Conservation (phyloP, 2,329 filamentous ascomycete species). For the Clarireedia paspali region DNA sequence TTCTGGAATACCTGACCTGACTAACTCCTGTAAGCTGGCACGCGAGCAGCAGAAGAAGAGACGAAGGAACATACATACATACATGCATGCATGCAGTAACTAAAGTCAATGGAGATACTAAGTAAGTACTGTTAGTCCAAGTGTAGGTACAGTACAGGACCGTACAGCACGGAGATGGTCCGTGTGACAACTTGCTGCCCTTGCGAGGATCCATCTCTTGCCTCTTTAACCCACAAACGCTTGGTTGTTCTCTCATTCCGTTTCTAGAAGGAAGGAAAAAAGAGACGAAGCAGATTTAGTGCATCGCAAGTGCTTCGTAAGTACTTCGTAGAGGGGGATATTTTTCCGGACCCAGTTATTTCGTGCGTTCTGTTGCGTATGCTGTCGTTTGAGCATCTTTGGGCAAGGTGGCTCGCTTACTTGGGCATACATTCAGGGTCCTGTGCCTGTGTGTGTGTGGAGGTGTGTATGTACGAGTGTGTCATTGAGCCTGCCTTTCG, state of each 20-base stretch:
- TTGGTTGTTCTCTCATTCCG: background rate
- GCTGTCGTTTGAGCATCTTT: background rate
- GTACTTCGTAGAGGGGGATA: no score
- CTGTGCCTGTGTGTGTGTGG: no score
- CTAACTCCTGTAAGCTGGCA: background rate
- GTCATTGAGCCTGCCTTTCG: no score
- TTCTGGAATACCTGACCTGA: background rate
- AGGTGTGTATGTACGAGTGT: no score
- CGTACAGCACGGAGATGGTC: no score
- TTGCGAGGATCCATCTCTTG: background rate
- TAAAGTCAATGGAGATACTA: no score
- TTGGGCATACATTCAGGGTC: no score
- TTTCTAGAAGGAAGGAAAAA: conserved; percentile 4
- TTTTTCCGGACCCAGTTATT: no score
- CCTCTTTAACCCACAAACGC: no score
- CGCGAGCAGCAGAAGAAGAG: background rate
- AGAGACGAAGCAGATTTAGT: background rate
- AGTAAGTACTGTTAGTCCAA: no score
- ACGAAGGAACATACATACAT: background rate
- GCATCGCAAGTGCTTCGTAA: no score
- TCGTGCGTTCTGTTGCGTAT: no score
- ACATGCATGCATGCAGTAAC: background rate
- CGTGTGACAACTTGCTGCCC: background rate
- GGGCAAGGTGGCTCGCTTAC: background rate
- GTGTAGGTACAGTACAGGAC: background rate